Percentiles rank a stretch among this genome's conserved stretches.
Conservation (phyloP, 2,329 filamentous ascomycete genomes). For the Herpotrichia juniperi region DNA sequence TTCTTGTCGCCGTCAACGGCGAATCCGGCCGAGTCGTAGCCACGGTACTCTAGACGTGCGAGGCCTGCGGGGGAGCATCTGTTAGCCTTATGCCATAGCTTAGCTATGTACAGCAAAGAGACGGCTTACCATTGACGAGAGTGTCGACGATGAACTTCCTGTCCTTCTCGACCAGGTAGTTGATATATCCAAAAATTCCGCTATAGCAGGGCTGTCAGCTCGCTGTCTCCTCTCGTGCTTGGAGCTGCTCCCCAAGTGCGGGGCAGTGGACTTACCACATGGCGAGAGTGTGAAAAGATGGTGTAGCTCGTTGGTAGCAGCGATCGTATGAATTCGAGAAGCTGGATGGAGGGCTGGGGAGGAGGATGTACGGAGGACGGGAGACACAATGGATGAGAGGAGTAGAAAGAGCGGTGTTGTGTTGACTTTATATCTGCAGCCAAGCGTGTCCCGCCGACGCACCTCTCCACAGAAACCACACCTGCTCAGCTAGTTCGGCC, state of each 20-base stretch:
- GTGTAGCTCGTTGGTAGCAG: slow-evolving; percentile 29
- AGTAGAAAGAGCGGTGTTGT: slow-evolving; percentile 42
- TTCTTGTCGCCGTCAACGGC: slow-evolving; percentile 98
- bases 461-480: slow-evolving; percentile 25
- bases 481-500: slow-evolving; percentile 31
- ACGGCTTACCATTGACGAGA: slow-evolving; percentile 83
- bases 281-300: slow-evolving; percentile 36
- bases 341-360: slow-evolving; percentile 15
- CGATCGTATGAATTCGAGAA: slow-evolving; percentile 30
- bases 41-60: slow-evolving; percentile 94
- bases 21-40: slow-evolving; percentile 96
- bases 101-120: slow-evolving; percentile 12
- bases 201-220: slow-evolving; percentile 53
- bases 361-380: slow-evolving; percentile 5
- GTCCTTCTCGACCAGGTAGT: slow-evolving; percentile 99
- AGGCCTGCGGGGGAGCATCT: slow-evolving; percentile 66
- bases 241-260: slow-evolving; percentile 13
- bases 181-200: slow-evolving; percentile 98
- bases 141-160: slow-evolving; percentile 95
- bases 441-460: slow-evolving; percentile 34
- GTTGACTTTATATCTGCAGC: slow-evolving; percentile 42
- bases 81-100: slow-evolving; percentile 29
- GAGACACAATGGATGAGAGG: slow-evolving; percentile 29
- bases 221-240: slow-evolving; percentile 7
- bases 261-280: slow-evolving; percentile 47